Evolutionary conservation across 306 rosid species (phyloP).

Genomic region (Elaeagnus macrophylla): DNA sequence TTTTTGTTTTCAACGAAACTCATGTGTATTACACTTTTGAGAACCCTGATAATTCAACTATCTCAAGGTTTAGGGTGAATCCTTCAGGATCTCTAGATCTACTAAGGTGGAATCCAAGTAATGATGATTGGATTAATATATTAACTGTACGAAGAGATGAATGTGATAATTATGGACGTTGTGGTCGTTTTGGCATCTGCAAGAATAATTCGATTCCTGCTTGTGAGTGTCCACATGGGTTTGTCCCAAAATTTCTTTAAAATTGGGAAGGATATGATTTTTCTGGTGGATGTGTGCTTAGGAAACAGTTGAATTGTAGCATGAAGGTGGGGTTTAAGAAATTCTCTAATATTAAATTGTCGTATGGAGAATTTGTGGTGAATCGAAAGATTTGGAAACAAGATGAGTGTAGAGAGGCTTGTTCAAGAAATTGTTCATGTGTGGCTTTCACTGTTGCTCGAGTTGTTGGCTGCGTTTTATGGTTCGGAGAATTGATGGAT

Average conservation of each 20-base stretch:
- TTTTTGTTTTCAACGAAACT: slow-evolving; percentile 12
- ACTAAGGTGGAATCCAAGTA: no score
- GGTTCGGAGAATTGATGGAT: no score
- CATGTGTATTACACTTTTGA: no score
- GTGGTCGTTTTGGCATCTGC: slow-evolving; percentile 8
- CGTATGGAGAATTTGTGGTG: background rate
- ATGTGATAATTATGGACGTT: slow-evolving; percentile 17
- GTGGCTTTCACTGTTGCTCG: no score
- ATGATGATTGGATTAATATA: slow-evolving; percentile 6
- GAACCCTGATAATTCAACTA: no score
- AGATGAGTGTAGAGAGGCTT: slow-evolving; percentile 22
- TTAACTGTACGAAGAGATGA: slow-evolving; percentile 23
- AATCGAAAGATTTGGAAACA: background rate
- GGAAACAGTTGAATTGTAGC: no score
- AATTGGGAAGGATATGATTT: background rate
- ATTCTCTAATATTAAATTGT: no score
- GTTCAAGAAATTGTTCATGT: no score
- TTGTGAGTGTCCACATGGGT: slow-evolving; percentile 14
- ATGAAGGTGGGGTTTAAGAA: no score
- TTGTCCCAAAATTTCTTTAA: background rate
- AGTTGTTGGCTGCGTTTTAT: no score
- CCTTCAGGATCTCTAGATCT: no score
- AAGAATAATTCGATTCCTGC: background rate
- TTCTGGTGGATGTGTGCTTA: slow-evolving; percentile 13
- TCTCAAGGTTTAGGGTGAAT: no score